phyloP scores from a whole-genome alignment of 139 green algal species.

The Edaphochlamys debaryana region DNA sequence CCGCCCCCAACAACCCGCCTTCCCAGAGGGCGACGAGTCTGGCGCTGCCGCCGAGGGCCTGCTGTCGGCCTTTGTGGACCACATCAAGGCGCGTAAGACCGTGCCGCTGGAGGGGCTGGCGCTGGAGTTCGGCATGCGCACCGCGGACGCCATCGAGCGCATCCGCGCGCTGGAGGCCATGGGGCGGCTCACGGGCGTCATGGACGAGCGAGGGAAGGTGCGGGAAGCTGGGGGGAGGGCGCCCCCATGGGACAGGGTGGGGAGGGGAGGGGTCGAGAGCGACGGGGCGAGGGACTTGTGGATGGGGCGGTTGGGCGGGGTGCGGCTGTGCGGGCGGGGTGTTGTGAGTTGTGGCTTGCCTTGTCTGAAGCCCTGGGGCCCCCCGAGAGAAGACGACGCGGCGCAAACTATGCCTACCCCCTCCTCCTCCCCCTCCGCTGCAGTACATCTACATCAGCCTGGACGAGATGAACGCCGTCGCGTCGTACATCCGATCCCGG shows the following conservation, averaged over 20 bases:
- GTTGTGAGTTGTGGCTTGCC: too few relatives aligned
- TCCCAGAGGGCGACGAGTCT: constrained; percentile 37
- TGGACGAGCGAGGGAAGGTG: constrained; percentile 95
- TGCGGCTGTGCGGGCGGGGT: too few relatives aligned
- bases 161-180: constrained; percentile 82
- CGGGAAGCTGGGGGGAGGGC: neutral
- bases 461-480: constrained; percentile 91
- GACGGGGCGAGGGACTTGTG: neutral
- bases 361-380: too few relatives aligned
- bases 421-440: too few relatives aligned
- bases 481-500: constrained; percentile 72
- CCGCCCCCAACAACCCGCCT: too few relatives aligned
- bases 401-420: too few relatives aligned
- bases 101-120: constrained; percentile 88
- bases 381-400: too few relatives aligned
- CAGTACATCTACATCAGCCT: constrained; percentile 95
- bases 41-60: neutral
- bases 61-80: constrained; percentile 3
- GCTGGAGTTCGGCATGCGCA: constrained; percentile 86
- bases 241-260: neutral
- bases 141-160: constrained; percentile 82
- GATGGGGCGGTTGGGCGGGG: too few relatives aligned
- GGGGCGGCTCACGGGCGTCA: constrained; percentile 86
- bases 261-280: neutral
- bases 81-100: constrained; percentile 81